Percentiles rank a stretch among this genome's conserved stretches.
Conservation (phyloP, 2,329 filamentous ascomycete genomes). For the Alternaria arborescens region DNA sequence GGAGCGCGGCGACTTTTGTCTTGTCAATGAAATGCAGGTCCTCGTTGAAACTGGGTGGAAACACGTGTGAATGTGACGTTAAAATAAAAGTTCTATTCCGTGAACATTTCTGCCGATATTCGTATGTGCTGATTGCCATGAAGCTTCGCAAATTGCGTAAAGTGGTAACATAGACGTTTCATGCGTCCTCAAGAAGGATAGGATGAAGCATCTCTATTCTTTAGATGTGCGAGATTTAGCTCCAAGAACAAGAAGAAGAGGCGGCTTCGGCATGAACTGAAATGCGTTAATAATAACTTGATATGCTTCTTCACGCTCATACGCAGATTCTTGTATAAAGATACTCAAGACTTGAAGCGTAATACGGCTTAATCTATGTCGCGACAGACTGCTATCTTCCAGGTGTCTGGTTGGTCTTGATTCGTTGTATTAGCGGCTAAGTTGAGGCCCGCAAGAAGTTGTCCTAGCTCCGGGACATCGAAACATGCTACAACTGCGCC, state of each 20-base stretch:
- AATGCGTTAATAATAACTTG: background rate
- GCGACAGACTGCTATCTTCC: background rate
- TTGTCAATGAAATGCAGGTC: conserved; percentile 53
- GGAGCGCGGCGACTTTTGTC: conserved; percentile 44
- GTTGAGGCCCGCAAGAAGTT: background rate
- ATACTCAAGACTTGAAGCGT: background rate
- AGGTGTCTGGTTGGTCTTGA: background rate
- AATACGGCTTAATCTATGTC: background rate
- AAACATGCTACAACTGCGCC: background rate
- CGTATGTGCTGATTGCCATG: background rate
- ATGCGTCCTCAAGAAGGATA: background rate
- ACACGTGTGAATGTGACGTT: conserved; percentile 37
- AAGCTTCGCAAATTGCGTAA: background rate
- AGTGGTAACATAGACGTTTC: background rate
- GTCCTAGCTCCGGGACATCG: background rate
- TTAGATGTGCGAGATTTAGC: no score
- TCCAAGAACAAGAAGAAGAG: background rate
- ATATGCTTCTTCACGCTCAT: background rate
- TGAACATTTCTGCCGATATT: background rate
- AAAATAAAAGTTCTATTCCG: background rate
- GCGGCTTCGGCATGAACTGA: background rate
- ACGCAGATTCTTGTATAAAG: background rate
- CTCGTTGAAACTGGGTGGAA: conserved; percentile 48
- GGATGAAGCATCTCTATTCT: background rate
- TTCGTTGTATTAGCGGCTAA: background rate